A percentile compares a stretch with the other conserved stretches of the same genome.
These are phyloP conservation scores for Auricularia cornea DNA, from an alignment of 768 basidiomycete genomes.

Conservation along the genomic window DNA sequence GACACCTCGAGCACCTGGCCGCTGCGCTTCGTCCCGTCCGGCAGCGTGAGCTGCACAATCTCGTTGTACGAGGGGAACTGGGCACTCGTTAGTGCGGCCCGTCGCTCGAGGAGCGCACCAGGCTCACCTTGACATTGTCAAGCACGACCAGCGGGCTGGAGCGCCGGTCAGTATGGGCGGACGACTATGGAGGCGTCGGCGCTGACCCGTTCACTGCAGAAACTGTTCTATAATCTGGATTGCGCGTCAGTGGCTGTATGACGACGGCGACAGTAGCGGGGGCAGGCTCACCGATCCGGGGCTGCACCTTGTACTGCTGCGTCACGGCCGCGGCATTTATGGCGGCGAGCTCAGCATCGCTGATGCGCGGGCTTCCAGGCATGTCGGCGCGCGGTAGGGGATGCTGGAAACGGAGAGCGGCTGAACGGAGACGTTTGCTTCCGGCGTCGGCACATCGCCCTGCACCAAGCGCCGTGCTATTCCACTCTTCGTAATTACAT, in stretches of 20 bases:
- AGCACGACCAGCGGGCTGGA: slow-evolving; percentile 86
- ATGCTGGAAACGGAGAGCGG: neutral
- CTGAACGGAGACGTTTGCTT: neutral
- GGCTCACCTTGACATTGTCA: slow-evolving; percentile 90
- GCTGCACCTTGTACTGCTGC: slow-evolving; percentile 79
- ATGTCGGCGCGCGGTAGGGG: slow-evolving; percentile 19
- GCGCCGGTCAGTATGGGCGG: neutral
- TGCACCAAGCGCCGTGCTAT: neutral
- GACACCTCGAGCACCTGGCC: slow-evolving; percentile 97
- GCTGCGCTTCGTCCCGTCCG: slow-evolving; percentile 90
- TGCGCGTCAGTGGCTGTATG: neutral
- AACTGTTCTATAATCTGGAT: slow-evolving; percentile 90
- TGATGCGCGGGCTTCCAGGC: slow-evolving; percentile 49
- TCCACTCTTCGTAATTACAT: neutral
- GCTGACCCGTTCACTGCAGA: slow-evolving; percentile 94
- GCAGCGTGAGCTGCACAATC: slow-evolving; percentile 90
- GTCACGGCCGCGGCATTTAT: slow-evolving; percentile 88
- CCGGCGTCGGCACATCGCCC: neutral
- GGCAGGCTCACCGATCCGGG: slow-evolving; percentile 64
- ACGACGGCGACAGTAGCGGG: slow-evolving; percentile 2
- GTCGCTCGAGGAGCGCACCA: neutral
- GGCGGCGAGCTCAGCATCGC: slow-evolving; percentile 62
- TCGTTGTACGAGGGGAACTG: slow-evolving; percentile 98
- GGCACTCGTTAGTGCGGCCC: neutral
- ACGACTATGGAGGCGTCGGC: neutral